These are phyloP conservation scores for Euphorbia lathyris DNA, from an alignment of 345 rosid genomes.

Conservation along the genomic window DNA sequence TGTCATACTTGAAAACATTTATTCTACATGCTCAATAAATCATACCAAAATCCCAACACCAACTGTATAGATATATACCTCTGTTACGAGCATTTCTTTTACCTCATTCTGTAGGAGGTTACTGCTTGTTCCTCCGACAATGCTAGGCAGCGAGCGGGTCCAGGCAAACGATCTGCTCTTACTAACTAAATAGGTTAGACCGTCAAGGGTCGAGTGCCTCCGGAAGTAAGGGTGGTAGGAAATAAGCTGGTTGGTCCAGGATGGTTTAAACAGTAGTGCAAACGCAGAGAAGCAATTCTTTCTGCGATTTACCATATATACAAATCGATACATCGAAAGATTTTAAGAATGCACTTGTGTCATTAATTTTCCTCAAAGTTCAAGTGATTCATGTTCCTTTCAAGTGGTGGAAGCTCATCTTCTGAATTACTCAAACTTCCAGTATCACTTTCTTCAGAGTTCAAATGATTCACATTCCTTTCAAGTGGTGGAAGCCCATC, in stretches of 20 bases:
- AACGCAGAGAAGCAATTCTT: background rate
- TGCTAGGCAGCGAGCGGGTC: background rate
- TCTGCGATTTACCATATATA: background rate
- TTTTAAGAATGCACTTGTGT: slow-evolving; percentile 11
- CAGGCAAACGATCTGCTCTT: background rate
- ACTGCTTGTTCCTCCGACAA: background rate
- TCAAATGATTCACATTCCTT: slow-evolving; percentile 77
- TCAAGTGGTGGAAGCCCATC: slow-evolving; percentile 84
- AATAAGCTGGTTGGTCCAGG: background rate
- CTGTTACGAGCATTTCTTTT: too few species aligned
- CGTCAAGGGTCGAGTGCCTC: background rate
- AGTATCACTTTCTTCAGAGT: slow-evolving; percentile 53
- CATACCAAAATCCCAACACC: too few species aligned
- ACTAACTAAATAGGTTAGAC: background rate
- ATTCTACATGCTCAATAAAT: too few species aligned
- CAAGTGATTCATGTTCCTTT: slow-evolving; percentile 80
- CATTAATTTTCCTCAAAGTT: slow-evolving; percentile 49
- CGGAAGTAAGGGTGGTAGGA: background rate
- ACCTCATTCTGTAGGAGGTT: too few species aligned
- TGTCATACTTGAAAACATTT: too few species aligned
- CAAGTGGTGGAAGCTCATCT: slow-evolving; percentile 78
- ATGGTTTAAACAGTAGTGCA: background rate
- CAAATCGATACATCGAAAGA: background rate
- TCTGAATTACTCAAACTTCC: slow-evolving; percentile 46
- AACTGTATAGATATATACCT: too few species aligned